Conservation (phyloP, 2,329 filamentous ascomycete genomes). For the Fusarium sp. region DNA sequence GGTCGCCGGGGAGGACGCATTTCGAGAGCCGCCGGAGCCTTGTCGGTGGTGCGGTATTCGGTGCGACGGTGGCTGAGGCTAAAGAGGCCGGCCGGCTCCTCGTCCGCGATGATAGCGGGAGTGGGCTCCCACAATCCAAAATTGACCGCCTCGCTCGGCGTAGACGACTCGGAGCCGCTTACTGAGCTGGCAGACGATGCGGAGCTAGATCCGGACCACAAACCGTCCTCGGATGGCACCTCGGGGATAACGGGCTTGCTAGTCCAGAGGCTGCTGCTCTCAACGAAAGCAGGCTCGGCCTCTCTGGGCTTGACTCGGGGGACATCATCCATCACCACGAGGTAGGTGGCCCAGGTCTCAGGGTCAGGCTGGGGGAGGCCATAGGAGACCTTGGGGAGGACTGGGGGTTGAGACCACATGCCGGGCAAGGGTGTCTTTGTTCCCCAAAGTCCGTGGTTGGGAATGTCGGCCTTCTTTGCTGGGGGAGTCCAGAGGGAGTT, state of each 20-base stretch:
- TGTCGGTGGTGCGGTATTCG: slow-evolving; percentile 40
- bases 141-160: slow-evolving; percentile 27
- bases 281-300: slow-evolving; percentile 33
- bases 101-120: slow-evolving; percentile 16
- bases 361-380: slow-evolving; percentile 50
- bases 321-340: slow-evolving; percentile 37
- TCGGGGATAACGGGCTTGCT: slow-evolving; percentile 28
- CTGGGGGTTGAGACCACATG: slow-evolving; percentile 41
- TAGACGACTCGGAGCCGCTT: slow-evolving; percentile 24
- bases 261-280: slow-evolving; percentile 43
- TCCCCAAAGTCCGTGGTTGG: slow-evolving; percentile 42
- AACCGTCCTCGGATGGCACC: slow-evolving; percentile 25
- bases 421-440: slow-evolving; percentile 33
- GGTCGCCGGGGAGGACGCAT: slow-evolving; percentile 39
- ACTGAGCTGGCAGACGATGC: slow-evolving; percentile 16
- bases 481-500: slow-evolving; percentile 51
- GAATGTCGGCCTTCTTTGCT: slow-evolving; percentile 30
- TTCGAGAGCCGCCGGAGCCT: slow-evolving; percentile 39
- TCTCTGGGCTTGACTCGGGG: slow-evolving; percentile 43
- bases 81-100: slow-evolving; percentile 42
- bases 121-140: slow-evolving; percentile 42
- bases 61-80: slow-evolving; percentile 43
- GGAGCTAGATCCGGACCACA: slow-evolving; percentile 40
- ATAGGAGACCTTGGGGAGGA: slow-evolving; percentile 32
- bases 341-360: slow-evolving; percentile 43